Evolutionary conservation across 768 basidiomycete species (phyloP).

Genomic region (Lentinula raphanica): DNA sequence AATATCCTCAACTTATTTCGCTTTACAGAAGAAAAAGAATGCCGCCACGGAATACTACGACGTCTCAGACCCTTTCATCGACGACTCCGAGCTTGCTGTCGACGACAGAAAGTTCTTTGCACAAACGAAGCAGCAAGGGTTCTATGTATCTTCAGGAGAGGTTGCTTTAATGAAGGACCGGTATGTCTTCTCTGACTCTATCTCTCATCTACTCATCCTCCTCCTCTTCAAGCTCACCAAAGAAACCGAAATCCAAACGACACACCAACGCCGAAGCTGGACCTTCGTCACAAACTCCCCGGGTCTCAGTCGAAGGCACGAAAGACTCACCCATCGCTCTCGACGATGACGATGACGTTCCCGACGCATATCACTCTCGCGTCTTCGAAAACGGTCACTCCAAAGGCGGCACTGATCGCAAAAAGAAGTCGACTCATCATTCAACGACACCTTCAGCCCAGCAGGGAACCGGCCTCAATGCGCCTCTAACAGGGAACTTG

Average conservation of each 20-base stretch:
- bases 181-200: slow-evolving; percentile 20
- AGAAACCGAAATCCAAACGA: slow-evolving; percentile 70
- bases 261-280: neutral
- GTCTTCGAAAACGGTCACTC: slow-evolving; percentile 1
- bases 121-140: slow-evolving; percentile 87
- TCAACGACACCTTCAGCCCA: neutral
- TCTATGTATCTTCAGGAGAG: slow-evolving; percentile 87
- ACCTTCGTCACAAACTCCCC: neutral
- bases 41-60: slow-evolving; percentile 80
- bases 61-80: slow-evolving; percentile 88
- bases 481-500: slow-evolving; percentile 5
- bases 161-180: slow-evolving; percentile 83
- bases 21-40: slow-evolving; percentile 41
- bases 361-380: neutral
- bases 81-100: slow-evolving; percentile 88
- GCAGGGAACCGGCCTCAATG: slow-evolving; percentile 3
- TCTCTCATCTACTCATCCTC: slow-evolving; percentile 11
- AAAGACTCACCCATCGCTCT: slow-evolving; percentile 49
- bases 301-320: slow-evolving; percentile 23
- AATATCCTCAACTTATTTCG: too few species aligned
- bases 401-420: neutral
- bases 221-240: slow-evolving; percentile 48
- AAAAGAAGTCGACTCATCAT: slow-evolving; percentile 1
- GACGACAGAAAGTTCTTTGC: slow-evolving; percentile 91
- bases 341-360: slow-evolving; percentile 28